Evolutionary conservation across 179 eudicot genomes (phyloP).

Genomic region (Silene coronaria): DNA sequence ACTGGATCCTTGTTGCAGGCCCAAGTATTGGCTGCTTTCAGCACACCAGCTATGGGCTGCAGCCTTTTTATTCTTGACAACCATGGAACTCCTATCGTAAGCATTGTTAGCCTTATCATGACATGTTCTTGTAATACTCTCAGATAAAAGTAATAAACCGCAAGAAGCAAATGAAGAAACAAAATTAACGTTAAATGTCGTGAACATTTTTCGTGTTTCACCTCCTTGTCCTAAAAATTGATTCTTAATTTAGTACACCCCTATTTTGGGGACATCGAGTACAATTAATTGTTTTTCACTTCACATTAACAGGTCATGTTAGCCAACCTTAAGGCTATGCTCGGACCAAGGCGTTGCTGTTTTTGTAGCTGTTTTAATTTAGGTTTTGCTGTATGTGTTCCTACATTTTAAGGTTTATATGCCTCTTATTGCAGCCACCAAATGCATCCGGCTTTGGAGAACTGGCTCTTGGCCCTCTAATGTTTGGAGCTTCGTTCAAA

Average conservation of each 20-base stretch:
- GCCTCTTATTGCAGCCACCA: constrained; percentile 43
- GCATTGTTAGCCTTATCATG: constrained; percentile 19
- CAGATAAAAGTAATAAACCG: background rate
- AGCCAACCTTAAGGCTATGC: too few relatives aligned
- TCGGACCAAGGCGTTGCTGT: too few relatives aligned
- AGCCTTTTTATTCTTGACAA: constrained; percentile 64
- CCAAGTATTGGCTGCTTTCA: constrained; percentile 85
- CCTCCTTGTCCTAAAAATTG: background rate
- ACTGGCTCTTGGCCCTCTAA: constrained; percentile 75
- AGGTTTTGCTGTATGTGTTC: too few relatives aligned
- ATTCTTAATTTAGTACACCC: background rate
- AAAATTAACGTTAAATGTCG: background rate
- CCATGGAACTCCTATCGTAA: constrained; percentile 69
- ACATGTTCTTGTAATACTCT: background rate
- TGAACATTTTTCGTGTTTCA: background rate
- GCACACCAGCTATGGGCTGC: constrained; percentile 93
- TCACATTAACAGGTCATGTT: background rate
- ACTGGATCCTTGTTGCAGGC: constrained; percentile 80
- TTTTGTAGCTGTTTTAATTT: background rate
- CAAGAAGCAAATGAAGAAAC: background rate
- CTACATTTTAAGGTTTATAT: constrained; percentile 5
- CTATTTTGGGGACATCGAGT: background rate
- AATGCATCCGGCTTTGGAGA: constrained; percentile 69
- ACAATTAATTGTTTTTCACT: background rate
- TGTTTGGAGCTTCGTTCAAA: constrained; percentile 86